Base-by-base conservation (phyloP, 164 flowering plant species). In the Euptelea pleiosperma region DNA sequence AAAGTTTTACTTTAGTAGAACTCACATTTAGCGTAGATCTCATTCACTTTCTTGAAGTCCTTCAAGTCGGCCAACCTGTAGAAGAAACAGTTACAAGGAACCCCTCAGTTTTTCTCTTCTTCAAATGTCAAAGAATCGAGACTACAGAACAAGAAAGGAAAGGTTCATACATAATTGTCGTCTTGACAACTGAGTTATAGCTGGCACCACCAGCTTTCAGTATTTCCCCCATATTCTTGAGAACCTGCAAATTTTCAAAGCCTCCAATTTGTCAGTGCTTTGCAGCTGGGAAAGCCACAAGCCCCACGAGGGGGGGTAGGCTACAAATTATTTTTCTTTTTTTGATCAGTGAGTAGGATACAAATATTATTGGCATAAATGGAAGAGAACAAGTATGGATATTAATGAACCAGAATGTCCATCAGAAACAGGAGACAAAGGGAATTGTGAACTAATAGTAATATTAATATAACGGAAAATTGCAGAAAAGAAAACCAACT, bases 1-100 rank as follows among this genome's bases (percentile, higher is more conserved):
- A 6, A 48, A 30, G n/a, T 28, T 29, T 39, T n/a, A 19, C 28
- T 10, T 60, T 12, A 8, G 37, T 15, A 24, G 10, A 52, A 85
- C 99, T 88, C 62, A 93, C 99, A 91, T 77, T 81, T 91, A 15
- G 84, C 97, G 76, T 94, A 94, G 11, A 94, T 77, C 72, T 85
- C 99, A 59, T 94, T 94, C 39, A 94, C 99, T 82, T 71, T 85
- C 81, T 91, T 85, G 83, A 93, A 93, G 77, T 93, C 99, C 40
- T 84, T 82, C 85, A 94, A 66, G 75, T 94, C 99, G 51, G 97
- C 96, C 77, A 94, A 77, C 97, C 99, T 94, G 83, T 22, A 40
- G 28, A 52, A 55, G 44, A 53, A 47, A 2, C 16, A 37, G 9
- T 19, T 30, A 26, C 9, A 33, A 46, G 52, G 19, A 43, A 57